Evolutionary conservation across 495 filamentous ascomycete genomes (phyloP).

Genomic region (Chaetomium fimeti): DNA sequence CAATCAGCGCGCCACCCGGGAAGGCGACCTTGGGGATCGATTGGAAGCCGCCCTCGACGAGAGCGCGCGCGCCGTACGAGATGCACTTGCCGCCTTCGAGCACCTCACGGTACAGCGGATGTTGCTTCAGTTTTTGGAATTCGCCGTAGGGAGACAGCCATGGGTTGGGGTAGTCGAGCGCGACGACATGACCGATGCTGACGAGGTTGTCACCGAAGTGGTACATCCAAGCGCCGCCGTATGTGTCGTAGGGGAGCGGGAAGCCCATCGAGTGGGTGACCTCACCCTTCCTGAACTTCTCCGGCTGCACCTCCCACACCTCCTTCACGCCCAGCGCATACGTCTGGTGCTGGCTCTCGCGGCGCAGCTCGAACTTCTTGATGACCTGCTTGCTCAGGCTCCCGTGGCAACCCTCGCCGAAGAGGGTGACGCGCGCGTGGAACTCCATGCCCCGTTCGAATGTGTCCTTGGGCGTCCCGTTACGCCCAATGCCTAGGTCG

Average conservation of each 20-base stretch:
- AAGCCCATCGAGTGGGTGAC: constrained; percentile 92
- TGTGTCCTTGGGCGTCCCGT: constrained; percentile 81
- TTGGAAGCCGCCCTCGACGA: constrained; percentile 96
- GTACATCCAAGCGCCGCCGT: constrained; percentile 97
- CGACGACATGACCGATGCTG: constrained; percentile 88
- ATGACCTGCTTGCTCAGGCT: constrained; percentile 93
- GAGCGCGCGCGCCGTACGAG: constrained; percentile 88
- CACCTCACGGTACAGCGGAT: constrained; percentile 77
- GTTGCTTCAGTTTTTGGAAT: constrained; percentile 98
- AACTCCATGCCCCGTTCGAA: constrained; percentile 99
- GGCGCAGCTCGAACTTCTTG: constrained; percentile 89
- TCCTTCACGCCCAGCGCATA: constrained; percentile 95
- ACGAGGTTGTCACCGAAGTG: constrained; percentile 98
- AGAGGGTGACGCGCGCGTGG: constrained; percentile 88
- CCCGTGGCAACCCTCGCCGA: constrained; percentile 94
- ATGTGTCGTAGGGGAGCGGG: constrained; percentile 82
- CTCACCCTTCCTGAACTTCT: constrained; percentile 86
- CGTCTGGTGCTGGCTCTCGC: constrained; percentile 88
- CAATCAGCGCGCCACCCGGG: constrained; percentile 92
- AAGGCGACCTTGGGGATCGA: constrained; percentile 96
- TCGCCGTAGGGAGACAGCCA: constrained; percentile 95
- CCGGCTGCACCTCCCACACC: constrained; percentile 92
- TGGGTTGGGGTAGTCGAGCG: constrained; percentile 93
- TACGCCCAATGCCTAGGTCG: constrained; percentile 78
- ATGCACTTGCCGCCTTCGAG: constrained; percentile 96